A percentile compares a stretch with the other conserved stretches of the same genome.
Evolutionary conservation across 192 early-diverging fungal genomes (phyloP).

Genomic region (Oehlia diaphana): DNA sequence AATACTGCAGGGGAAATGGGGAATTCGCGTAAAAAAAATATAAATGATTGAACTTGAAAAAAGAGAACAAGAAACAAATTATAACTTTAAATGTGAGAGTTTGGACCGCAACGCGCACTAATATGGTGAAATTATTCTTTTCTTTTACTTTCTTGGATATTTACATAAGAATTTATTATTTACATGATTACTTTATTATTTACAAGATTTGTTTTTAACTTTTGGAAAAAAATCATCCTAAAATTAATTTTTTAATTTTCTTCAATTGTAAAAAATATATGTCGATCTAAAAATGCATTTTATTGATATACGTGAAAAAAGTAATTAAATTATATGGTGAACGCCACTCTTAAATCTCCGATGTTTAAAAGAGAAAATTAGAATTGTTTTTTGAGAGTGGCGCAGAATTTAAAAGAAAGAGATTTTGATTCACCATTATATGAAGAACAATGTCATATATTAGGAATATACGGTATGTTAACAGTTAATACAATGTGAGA

Average conservation of each 20-base stretch:
- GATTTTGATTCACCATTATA: neutral
- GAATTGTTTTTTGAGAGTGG: neutral
- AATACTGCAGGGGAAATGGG: no score
- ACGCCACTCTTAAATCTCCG: neutral
- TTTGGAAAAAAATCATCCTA: neutral
- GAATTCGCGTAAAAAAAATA: neutral
- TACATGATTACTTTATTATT: neutral
- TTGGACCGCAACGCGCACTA: neutral
- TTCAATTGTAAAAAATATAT: no score
- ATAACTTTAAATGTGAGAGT: neutral
- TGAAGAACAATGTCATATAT: neutral
- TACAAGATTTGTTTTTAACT: neutral
- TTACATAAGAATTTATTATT: neutral
- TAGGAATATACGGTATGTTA: neutral
- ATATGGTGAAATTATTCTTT: neutral
- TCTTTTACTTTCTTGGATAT: neutral
- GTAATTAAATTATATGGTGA: no score
- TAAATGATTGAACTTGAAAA: neutral
- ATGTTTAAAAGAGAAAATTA: no score
- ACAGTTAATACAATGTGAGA: neutral
- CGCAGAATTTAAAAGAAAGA: neutral
- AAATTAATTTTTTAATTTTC: no score
- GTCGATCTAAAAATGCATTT: neutral
- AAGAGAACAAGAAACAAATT: neutral
- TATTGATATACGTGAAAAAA: no score